Evolutionary conservation across 768 basidiomycete species (phyloP), one percentile per base, ranked within the genome.

Genomic region (Lentinula detonsa): DNA sequence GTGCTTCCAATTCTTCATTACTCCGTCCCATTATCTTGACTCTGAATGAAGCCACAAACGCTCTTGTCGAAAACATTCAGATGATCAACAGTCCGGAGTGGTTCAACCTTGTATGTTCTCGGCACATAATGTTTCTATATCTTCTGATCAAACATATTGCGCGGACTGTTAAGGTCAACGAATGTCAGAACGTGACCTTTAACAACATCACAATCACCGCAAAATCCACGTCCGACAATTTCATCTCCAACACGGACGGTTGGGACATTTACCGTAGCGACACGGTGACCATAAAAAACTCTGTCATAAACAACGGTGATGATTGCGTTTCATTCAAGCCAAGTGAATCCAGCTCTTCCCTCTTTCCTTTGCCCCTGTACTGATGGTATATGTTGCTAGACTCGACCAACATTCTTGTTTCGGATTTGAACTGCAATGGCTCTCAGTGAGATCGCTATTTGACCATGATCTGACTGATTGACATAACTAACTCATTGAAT

Each of bases 251-350:
- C 63, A 84, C 83, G 5, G 85, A 87, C 65, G 86, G 85, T 4
- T 85, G 85, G 85, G 81, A 87, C 65, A 79, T 83, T 40, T 86
- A 85, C 67, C 78, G 83, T 35, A 82, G 81, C 64, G 78, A 83
- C 64, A 73, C 69, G 57, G 78, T 85, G 34, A 68, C 71, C 1
- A 79, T 85, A 45, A 65, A 70, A 53, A 77, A 85, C 62, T 82
- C 81, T 1, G 71, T 76, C 40, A 82, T 84, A 56, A 76, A 75
- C 50, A 84, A 83, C 57, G 81, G 78, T 2, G 83, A 85, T 61
- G 84, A 85, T 64, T 85, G 83, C 65, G 85, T 88, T 15, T 76
- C 81, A 2, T 82, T 84, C 70, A 84, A 84, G 63, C 81, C 82
- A 2, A 80, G 81, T 78, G 65, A 54, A 23, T 13, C 72, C 61